phyloP scores from a whole-genome alignment of 2,329 filamentous ascomycete genomes.

The Colletotrichum melonis region DNA sequence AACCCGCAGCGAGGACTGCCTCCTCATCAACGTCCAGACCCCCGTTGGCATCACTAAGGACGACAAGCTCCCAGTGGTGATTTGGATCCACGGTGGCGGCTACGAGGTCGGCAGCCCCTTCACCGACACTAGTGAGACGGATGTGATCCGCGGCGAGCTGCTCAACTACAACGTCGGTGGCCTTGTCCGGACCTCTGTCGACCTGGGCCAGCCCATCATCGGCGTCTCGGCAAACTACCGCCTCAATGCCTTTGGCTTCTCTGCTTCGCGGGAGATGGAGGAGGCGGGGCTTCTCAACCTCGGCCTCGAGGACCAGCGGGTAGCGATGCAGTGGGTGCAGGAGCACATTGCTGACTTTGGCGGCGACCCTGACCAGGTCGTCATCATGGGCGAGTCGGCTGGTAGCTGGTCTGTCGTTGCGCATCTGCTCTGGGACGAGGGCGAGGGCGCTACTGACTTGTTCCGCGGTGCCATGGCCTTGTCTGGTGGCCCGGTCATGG shows the following conservation, averaged over 20 bases:
- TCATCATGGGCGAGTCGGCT: conserved; percentile 47
- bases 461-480: conserved; percentile 76
- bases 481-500: conserved; percentile 43
- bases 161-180: conserved; percentile 47
- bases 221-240: conserved; percentile 75
- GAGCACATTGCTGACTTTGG: conserved; percentile 46
- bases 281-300: conserved; percentile 47
- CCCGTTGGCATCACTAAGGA: conserved; percentile 53
- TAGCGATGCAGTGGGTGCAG: conserved; percentile 46
- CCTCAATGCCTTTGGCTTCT: conserved; percentile 55
- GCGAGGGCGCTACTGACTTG: conserved; percentile 67
- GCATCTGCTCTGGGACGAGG: conserved; percentile 63
- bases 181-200: conserved; percentile 47
- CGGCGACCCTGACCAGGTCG: conserved; percentile 44
- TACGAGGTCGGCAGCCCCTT: conserved; percentile 44
- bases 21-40: conserved; percentile 60
- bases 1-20: conserved; percentile 58
- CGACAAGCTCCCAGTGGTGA: conserved; percentile 52
- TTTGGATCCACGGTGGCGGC: conserved; percentile 53
- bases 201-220: conserved; percentile 66
- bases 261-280: conserved; percentile 3
- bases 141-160: conserved; percentile 34
- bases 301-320: conserved; percentile 42
- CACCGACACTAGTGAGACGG: conserved; percentile 16
- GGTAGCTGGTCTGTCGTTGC: conserved; percentile 41